Base-by-base conservation (phyloP, 768 basidiomycete species). In the Boletus reticuloceps region DNA sequence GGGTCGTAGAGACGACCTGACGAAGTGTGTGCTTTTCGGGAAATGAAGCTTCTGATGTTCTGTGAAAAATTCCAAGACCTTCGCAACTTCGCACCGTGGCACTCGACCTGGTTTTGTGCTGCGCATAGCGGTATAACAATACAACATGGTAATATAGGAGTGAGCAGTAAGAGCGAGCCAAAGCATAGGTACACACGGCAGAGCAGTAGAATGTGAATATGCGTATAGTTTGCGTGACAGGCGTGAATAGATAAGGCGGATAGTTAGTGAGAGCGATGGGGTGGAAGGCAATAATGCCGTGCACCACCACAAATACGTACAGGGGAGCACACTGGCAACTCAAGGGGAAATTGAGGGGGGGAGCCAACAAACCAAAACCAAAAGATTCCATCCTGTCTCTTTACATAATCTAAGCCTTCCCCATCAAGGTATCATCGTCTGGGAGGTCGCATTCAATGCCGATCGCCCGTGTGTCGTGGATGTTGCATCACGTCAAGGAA, bases 401-500 rank as follows among this genome's bases (percentile, higher is more conserved):
- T 64, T 69, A 67, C 66, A 69, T 64, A 66, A 60, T 58, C 56
- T 56, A 54, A 39, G 43, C 47, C 44, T 50, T 59, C 47, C 50
- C 60, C 55, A 32, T 52, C 53, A 40, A 58, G 49, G 47, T 51
- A 54, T 53, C 40, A 38, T 53, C 39, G 48, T 56, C 10, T 17
- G 47, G 41, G 47, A 43, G 42, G 56, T 56, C 52, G 36, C 50
- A 47, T 52, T 62, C 54, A 65, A 40, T 61, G 66, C 60, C 71
- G 65, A 50, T 68, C 69, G 20, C 61, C 60, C 40, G 64, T 52
- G 55, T 66, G 67, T 53, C 68, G 54, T 51, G 76, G 69, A 16
- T 82, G 79, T 64, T 83, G 78, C 71, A 89, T 77, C 43, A 80
- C 85, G 56, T 88, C 84, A 70, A 90, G 71, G 65, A 82, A 81